These are phyloP conservation scores for Populus deltoides DNA, from an alignment of 345 rosid genomes.

Conservation along the genomic window DNA sequence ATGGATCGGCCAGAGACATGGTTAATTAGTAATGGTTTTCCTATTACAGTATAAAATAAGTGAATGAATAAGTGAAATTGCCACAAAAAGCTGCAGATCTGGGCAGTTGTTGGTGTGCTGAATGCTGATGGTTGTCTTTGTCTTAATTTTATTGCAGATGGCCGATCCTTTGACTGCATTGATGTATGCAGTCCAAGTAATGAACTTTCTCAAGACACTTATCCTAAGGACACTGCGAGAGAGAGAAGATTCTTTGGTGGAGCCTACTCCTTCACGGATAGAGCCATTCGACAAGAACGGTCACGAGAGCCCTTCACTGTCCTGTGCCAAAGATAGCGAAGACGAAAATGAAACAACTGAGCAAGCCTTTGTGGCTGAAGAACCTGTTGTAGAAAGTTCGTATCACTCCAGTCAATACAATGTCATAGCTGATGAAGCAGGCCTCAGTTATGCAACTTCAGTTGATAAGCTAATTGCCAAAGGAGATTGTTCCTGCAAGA, in stretches of 20 bases:
- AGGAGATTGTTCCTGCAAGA: constrained; percentile 17
- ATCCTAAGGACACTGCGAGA: constrained; percentile 21
- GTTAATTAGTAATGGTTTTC: background rate
- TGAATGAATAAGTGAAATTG: background rate
- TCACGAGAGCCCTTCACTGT: constrained; percentile 18
- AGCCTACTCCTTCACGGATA: constrained; percentile 5
- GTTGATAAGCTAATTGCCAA: constrained; percentile 10
- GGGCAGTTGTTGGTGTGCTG: background rate
- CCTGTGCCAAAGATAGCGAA: constrained; percentile 27
- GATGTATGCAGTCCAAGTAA: constrained; percentile 31
- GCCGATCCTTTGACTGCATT: constrained; percentile 31
- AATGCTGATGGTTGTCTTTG: background rate
- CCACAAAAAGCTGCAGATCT: background rate
- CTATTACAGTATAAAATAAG: background rate
- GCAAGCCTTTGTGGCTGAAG: constrained; percentile 33
- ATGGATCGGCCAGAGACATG: background rate
- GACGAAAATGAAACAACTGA: constrained; percentile 41
- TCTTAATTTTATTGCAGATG: constrained; percentile 22
- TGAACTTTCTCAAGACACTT: constrained; percentile 29
- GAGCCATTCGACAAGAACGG: constrained; percentile 28
- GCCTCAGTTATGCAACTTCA: constrained; percentile 9
- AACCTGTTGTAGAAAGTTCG: constrained; percentile 34
- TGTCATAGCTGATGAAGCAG: constrained; percentile 31
- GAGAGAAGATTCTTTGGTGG: constrained; percentile 22
- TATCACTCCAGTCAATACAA: constrained; percentile 21